These are phyloP conservation scores for Phlegmacium glaucopus DNA, from an alignment of 768 basidiomycete species.

Conservation along the genomic window DNA sequence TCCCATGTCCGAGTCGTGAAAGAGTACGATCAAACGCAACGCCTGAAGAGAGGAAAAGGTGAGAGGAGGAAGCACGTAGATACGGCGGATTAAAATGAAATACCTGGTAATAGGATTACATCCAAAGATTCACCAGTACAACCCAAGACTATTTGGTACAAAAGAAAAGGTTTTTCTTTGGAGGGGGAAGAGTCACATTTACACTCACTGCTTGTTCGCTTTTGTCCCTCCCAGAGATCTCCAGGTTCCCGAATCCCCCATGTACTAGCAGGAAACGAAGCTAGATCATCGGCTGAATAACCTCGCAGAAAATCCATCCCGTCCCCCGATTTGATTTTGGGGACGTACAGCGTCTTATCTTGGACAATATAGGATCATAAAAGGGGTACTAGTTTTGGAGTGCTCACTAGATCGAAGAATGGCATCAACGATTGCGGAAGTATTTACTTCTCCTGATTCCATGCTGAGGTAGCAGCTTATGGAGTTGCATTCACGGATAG, in stretches of 20 bases:
- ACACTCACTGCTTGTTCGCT: conserved; percentile 51
- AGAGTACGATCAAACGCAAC: conserved; percentile 71
- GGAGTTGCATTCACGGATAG: conserved; percentile 44
- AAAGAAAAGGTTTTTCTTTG: not conserved
- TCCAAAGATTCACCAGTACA: conserved; percentile 43
- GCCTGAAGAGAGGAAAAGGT: conserved; percentile 34
- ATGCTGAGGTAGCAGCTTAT: conserved; percentile 81
- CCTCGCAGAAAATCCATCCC: conserved; percentile 69
- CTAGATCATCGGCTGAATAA: conserved; percentile 55
- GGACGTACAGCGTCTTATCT: conserved; percentile 72
- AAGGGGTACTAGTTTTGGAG: too few species aligned
- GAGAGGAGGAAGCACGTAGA: not conserved
- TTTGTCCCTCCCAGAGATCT: conserved; percentile 35
- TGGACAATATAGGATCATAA: too few species aligned
- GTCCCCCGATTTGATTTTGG: conserved; percentile 49
- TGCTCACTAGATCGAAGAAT: conserved; percentile 54
- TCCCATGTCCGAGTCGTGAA: conserved; percentile 76
- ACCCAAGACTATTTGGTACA: not conserved
- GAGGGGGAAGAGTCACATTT: too few species aligned
- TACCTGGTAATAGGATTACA: conserved; percentile 68
- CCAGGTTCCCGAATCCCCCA: conserved; percentile 80
- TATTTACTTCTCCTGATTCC: conserved; percentile 70
- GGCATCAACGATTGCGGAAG: conserved; percentile 43
- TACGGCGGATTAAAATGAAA: not conserved
- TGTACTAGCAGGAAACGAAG: conserved; percentile 50